Evolutionary conservation across 352 stramenopile species (phyloP).

Genomic region (Globisporangium mamillatum): DNA sequence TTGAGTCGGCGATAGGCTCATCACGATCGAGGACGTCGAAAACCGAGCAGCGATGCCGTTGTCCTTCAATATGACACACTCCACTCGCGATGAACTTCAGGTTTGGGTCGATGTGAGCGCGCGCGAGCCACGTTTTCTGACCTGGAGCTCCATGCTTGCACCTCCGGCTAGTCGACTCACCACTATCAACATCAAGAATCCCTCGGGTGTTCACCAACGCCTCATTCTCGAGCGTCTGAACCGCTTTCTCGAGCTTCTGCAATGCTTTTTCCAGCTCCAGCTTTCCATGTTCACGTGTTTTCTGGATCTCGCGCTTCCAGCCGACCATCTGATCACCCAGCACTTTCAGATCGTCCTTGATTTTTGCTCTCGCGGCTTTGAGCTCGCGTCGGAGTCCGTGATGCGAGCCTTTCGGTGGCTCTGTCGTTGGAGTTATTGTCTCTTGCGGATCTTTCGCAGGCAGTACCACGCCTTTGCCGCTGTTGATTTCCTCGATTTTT

Average conservation of each 20-base stretch:
- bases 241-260: slow-evolving; percentile 15
- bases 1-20: too few species aligned
- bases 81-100: slow-evolving; percentile 22
- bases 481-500: slow-evolving; percentile 63
- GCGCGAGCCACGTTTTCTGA: slow-evolving; percentile 31
- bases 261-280: slow-evolving; percentile 10
- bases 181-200: neutral
- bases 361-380: slow-evolving; percentile 38
- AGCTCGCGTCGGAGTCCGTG: slow-evolving; percentile 39
- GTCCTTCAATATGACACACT: slow-evolving; percentile 22
- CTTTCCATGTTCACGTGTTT: slow-evolving; percentile 27
- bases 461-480: slow-evolving; percentile 27
- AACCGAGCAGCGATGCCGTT: slow-evolving; percentile 30
- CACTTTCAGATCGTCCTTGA: slow-evolving; percentile 47
- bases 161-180: neutral
- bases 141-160: neutral
- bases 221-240: slow-evolving; percentile 19
- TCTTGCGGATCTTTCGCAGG: too few species aligned
- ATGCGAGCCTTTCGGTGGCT: slow-evolving; percentile 13
- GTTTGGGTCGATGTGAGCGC: slow-evolving; percentile 20
- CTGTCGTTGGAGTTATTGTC: neutral
- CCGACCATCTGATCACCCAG: slow-evolving; percentile 15
- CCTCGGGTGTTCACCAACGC: slow-evolving; percentile 8
- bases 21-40: slow-evolving; percentile 15
- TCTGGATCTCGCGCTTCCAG: slow-evolving; percentile 25